Conservation (phyloP, 768 basidiomycete genomes). For the Mycena albidolilacea region DNA sequence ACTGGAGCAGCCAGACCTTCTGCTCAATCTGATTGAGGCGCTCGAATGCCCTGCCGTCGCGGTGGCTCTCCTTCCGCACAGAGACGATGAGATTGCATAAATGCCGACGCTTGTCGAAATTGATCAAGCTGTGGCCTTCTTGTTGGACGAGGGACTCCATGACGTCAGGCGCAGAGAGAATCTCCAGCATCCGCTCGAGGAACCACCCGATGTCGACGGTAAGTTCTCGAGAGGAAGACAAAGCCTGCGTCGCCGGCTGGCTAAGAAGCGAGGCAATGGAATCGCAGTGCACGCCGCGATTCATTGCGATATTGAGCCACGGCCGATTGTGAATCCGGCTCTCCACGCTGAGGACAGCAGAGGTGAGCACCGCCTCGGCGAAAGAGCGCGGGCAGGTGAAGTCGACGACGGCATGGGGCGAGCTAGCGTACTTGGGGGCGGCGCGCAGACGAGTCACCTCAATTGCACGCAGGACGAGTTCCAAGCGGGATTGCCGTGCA, state of each 20-base stretch:
- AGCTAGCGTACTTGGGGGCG: constrained; percentile 54
- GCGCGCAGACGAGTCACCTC: constrained; percentile 81
- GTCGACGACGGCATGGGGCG: constrained; percentile 59
- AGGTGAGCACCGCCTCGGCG: constrained; percentile 81
- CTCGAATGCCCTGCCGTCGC: constrained; percentile 79
- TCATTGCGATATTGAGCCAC: constrained; percentile 81
- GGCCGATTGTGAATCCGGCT: constrained; percentile 84
- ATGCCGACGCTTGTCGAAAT: constrained; percentile 88
- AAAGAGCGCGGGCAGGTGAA: constrained; percentile 83
- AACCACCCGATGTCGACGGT: constrained; percentile 88
- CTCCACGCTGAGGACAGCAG: constrained; percentile 85
- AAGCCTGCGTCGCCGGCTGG: constrained; percentile 61
- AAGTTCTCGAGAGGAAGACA: constrained; percentile 64
- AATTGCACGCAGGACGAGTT: constrained; percentile 77
- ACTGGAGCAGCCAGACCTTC: constrained; percentile 71
- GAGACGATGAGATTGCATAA: constrained; percentile 73
- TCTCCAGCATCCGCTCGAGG: constrained; percentile 84
- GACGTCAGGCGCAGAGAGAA: constrained; percentile 82
- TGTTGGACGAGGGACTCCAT: constrained; percentile 65
- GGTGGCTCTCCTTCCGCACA: constrained; percentile 59
- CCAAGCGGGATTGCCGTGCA: constrained; percentile 79
- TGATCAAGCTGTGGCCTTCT: constrained; percentile 74
- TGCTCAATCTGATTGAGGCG: constrained; percentile 83
- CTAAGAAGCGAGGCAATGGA: constrained; percentile 70
- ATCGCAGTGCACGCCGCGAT: constrained; percentile 74